These are phyloP conservation scores for Chlamydomonas sp. DNA, from an alignment of 139 green algal genomes.

Conservation along the genomic window DNA sequence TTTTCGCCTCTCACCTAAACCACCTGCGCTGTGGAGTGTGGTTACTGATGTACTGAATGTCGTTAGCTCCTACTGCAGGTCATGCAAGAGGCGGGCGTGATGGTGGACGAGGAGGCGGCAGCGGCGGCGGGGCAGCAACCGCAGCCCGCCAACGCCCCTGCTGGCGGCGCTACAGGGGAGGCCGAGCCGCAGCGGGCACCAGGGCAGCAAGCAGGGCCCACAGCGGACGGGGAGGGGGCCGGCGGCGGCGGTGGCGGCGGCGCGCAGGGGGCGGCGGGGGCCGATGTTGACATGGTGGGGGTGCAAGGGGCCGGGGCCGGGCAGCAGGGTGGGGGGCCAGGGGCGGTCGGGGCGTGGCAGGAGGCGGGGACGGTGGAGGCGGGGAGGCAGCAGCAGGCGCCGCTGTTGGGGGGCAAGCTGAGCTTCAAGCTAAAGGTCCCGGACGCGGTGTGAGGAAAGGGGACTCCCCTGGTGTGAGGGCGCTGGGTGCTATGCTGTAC, in stretches of 20 bases:
- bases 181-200: background rate
- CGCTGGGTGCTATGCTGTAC: background rate
- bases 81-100: constrained; percentile 3
- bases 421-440: constrained; percentile 36
- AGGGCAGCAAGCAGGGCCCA: background rate
- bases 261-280: background rate
- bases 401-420: background rate
- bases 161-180: background rate
- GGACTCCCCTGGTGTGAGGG: background rate
- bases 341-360: too few relatives aligned
- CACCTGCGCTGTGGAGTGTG: too few relatives aligned
- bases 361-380: background rate
- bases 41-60: too few relatives aligned
- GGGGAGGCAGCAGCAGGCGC: background rate
- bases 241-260: background rate
- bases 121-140: background rate
- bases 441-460: background rate
- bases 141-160: background rate
- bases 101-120: constrained; percentile 31
- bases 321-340: background rate
- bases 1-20: too few relatives aligned
- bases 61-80: background rate
- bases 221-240: background rate
- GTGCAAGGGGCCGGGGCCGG: background rate
- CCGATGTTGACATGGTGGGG: background rate